Evolutionary conservation across 805 yeast species (phyloP), one percentile per base, ranked within the genome.

Genomic region (Metschnikowia borealis): DNA sequence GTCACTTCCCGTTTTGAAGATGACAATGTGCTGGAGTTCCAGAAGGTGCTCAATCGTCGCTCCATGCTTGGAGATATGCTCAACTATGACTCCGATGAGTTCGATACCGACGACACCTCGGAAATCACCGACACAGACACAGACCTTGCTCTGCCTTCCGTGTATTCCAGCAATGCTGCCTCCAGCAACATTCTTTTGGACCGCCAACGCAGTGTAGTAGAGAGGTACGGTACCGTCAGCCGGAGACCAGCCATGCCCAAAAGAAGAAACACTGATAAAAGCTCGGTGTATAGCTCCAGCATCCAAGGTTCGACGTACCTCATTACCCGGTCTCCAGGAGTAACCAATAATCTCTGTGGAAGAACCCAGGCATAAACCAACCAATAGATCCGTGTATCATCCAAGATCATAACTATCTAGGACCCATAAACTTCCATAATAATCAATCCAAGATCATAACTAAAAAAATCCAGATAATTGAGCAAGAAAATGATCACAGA

Each of bases 31-130:
- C 66, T 63, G 45, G 65, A 61, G 46, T 66, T 73, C 53, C 54
- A 60, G 53, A 44, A 56, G 54, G 38, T 62, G 50, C 51, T 56
- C 46, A 69, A 73, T 50, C 65, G 78, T 47, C 65, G 70, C 48
- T 71, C 76, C 10, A 66, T 73, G 58, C 60, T 73, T 54, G 74
- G 76, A 32, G 77, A 73, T 10, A 72, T 73, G 78, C 62, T 73
- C 49, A 77, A 72, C 47, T 71, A 73, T 54, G 66, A 64, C n/a
- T 71, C 76, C 7, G 68, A 64, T 32, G 57, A 55, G 17, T 60
- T 57, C 17, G 53, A 41, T 21, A 34, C 52, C 4, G 47, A 44
- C n/a, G 46, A 44, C 32, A 32, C 18, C 14, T 21, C 15, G 17
- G 38, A 34, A 31, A 15, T 11, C 6, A 43, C 46, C 13, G 32